phyloP scores from a whole-genome alignment of 1,139 yeast species.

The Debaryomyces singareniensis region DNA sequence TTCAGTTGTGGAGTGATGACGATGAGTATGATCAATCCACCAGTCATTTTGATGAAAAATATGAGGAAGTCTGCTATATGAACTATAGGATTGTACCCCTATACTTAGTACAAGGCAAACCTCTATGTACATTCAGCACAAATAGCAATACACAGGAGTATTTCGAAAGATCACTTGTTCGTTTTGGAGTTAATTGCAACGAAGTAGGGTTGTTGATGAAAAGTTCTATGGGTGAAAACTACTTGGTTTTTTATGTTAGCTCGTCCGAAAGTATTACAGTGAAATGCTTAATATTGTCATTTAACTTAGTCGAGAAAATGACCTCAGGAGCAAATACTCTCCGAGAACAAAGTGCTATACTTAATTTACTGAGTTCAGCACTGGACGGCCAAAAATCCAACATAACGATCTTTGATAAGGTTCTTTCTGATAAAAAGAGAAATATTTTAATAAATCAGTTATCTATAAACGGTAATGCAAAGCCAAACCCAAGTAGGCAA shows the following conservation, averaged over 20 bases:
- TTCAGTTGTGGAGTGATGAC: conserved; percentile 21
- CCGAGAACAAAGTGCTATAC: no score
- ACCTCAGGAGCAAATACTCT: no score
- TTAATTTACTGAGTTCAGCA: background rate
- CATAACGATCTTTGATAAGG: conserved; percentile 29
- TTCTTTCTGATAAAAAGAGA: conserved; percentile 19
- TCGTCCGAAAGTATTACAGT: conserved; percentile 6
- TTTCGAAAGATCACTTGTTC: conserved; percentile 17
- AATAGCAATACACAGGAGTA: conserved; percentile 16
- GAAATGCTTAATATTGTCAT: conserved; percentile 14
- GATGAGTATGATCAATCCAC: conserved; percentile 2
- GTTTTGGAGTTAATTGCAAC: conserved; percentile 6
- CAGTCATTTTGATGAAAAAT: no score
- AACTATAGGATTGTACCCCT: conserved; percentile 23
- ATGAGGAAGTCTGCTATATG: conserved; percentile 9
- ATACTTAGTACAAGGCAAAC: conserved; percentile 18
- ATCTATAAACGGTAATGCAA: conserved; percentile 4
- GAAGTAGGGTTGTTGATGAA: conserved; percentile 14
- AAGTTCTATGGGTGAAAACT: conserved; percentile 8
- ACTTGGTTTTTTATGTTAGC: conserved; percentile 15
- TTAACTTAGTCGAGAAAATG: conserved; percentile 5
- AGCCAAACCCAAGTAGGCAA: conserved; percentile 6
- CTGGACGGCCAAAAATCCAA: conserved; percentile 6
- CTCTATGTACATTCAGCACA: conserved; percentile 22
- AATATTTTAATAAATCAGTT: conserved; percentile 15